Conservation (phyloP, 2,329 filamentous ascomycete species). For the Fusarium hainanense region DNA sequence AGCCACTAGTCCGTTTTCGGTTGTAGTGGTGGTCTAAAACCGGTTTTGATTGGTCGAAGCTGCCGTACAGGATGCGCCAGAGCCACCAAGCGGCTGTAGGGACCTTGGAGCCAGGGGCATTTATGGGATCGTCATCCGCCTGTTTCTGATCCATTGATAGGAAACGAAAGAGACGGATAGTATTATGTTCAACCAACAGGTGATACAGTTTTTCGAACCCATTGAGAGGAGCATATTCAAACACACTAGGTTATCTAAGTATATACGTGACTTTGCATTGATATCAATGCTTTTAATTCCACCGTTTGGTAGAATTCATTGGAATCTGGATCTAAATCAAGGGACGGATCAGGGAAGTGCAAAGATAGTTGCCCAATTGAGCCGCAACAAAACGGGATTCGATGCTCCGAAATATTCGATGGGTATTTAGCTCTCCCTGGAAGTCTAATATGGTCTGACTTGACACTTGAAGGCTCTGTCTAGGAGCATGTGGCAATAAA, state of each 20-base stretch:
- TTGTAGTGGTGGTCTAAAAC: neutral
- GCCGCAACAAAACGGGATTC: slow-evolving; percentile 29
- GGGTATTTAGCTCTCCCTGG: neutral
- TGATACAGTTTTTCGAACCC: slow-evolving; percentile 2
- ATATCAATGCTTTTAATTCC: neutral
- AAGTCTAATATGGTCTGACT: neutral
- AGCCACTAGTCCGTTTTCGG: slow-evolving; percentile 20
- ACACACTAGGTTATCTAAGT: neutral
- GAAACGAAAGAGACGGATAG: neutral
- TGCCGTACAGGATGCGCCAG: slow-evolving; percentile 32
- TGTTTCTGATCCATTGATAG: slow-evolving; percentile 7
- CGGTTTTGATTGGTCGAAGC: slow-evolving; percentile 23
- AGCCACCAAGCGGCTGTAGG: slow-evolving; percentile 33
- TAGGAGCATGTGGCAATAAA: slow-evolving; percentile 30
- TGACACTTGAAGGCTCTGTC: slow-evolving; percentile 1
- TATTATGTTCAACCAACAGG: neutral
- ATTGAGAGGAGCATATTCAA: neutral
- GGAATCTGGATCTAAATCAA: neutral
- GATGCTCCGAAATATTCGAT: slow-evolving; percentile 28
- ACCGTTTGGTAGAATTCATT: neutral
- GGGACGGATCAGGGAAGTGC: slow-evolving; percentile 17
- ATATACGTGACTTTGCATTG: neutral
- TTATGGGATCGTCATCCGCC: slow-evolving; percentile 9
- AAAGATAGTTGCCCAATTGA: slow-evolving; percentile 33
- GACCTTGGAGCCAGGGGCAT: slow-evolving; percentile 19